phyloP scores from a whole-genome alignment of 2,329 filamentous ascomycete genomes.

The Madurella fahalii region DNA sequence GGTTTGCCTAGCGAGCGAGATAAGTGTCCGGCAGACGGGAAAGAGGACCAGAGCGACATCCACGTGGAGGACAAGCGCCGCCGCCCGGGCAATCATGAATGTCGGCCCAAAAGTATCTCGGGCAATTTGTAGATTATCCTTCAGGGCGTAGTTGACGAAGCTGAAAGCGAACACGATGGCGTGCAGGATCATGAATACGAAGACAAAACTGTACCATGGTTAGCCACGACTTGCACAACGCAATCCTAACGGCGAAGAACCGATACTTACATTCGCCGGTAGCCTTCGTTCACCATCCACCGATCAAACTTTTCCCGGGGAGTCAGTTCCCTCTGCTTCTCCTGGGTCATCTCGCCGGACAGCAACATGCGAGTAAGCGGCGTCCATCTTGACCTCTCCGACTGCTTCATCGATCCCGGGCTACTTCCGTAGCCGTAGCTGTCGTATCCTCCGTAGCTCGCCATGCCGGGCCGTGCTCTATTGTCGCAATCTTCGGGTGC shows the following conservation, averaged over 20 bases:
- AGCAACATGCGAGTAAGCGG: conserved; percentile 78
- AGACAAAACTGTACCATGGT: conserved; percentile 59
- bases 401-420: conserved; percentile 39
- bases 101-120: conserved; percentile 69
- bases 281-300: conserved; percentile 90
- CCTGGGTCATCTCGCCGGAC: conserved; percentile 75
- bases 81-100: conserved; percentile 70
- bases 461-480: conserved; percentile 25
- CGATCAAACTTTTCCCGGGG: conserved; percentile 70
- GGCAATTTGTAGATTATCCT: conserved; percentile 66
- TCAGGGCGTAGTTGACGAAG: conserved; percentile 74
- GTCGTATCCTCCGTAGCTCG: conserved; percentile 35
- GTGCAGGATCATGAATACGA: conserved; percentile 69
- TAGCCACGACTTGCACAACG: conserved; percentile 7
- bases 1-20: conserved; percentile 75
- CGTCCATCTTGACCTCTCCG: conserved; percentile 76
- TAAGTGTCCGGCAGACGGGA: conserved; percentile 78
- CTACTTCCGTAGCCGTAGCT: conserved; percentile 29
- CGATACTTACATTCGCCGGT: conserved; percentile 66
- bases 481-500: conserved; percentile 6
- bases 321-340: conserved; percentile 64
- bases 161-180: conserved; percentile 74
- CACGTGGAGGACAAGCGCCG: conserved; percentile 74
- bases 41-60: conserved; percentile 76
- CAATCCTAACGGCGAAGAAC: background rate